Evolutionary conservation across 371 early-diverging fungal genomes (phyloP), one percentile per base, ranked within the genome.

Genomic region (Mucor lusitanicus): DNA sequence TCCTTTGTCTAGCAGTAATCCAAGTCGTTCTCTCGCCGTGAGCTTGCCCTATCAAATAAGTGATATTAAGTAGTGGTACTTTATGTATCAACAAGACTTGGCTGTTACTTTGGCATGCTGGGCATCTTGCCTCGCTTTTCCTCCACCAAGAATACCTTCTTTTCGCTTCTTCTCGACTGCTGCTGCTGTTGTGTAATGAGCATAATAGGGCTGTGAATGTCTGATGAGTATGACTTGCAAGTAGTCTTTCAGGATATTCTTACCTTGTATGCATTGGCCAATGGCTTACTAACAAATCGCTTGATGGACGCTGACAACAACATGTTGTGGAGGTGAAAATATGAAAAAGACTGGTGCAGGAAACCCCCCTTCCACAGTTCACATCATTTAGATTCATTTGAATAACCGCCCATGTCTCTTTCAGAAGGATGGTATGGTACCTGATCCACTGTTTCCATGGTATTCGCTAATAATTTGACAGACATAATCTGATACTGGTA

Each of bases 11-110:
- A 98, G 68, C 61, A 98, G 81, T n/a, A 97, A 82, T 63, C 86
- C 87, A 40, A 97, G 77, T 23, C 98, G 86, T 79, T 98, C 98
- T 63, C 98, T 88, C 46, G 97, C 97, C n/a, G 98, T 97, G 39
- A 98, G 82, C 78, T 97, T 97, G 48, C 98, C 97, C 92, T 95
- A 40, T 32, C n/a, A 17, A 3, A 19, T 17, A 6, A 17, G 4
- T 40, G 17, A 40, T 4, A 30, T 21, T 12, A 1, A 25, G 21
- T 0, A 28, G 1, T 17, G 9, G 35, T 35, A 3, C 25, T 23
- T n/a, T 15, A 21, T 12, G 50, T 39, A 15, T 48, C 32, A 30
- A 15, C 33, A 62, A 9, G 39, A 23, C 3, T 17, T 5, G 6
- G 21, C 35, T 39, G 15, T 55, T 84, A 92, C 94, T 88, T 95